Conservation (phyloP, 2,329 filamentous ascomycete species). For the Fusarium sp. region DNA sequence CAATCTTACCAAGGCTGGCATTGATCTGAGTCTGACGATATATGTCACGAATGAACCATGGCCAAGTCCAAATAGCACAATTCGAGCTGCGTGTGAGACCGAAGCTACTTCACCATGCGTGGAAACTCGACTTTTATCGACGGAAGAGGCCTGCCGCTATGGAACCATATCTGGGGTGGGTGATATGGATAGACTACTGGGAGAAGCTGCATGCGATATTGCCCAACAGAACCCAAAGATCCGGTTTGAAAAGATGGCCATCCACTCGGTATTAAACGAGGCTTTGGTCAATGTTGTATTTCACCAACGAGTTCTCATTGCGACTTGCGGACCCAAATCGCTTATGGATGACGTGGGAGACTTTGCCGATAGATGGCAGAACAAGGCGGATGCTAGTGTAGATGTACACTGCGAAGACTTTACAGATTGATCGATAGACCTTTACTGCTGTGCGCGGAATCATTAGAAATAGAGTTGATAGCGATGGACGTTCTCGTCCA, state of each 20-base stretch:
- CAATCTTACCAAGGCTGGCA: rapidly evolving
- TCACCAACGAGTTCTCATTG: rapidly evolving
- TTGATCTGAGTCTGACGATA: neutral
- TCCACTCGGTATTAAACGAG: neutral
- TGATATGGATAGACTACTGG: neutral
- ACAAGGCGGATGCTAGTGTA: neutral
- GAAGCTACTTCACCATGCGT: rapidly evolving
- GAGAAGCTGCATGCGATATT: too few relatives aligned
- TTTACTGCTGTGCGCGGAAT: too few relatives aligned
- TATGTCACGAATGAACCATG: neutral
- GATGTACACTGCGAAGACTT: conserved; percentile 3
- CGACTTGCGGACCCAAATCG: neutral
- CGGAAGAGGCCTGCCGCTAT: neutral
- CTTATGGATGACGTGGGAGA: conserved; percentile 1
- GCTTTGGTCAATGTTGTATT: rapidly evolving
- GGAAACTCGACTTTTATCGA: neutral
- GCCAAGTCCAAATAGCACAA: neutral
- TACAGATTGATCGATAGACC: neutral
- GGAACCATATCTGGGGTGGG: neutral
- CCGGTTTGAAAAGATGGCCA: neutral
- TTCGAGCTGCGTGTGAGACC: rapidly evolving
- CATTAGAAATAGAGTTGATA: too few relatives aligned
- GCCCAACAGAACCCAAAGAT: neutral
- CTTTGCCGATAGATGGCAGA: neutral
- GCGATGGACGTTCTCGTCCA: too few relatives aligned